Base-by-base conservation (phyloP, 768 basidiomycete species). In the Tricholoma furcatifolium region DNA sequence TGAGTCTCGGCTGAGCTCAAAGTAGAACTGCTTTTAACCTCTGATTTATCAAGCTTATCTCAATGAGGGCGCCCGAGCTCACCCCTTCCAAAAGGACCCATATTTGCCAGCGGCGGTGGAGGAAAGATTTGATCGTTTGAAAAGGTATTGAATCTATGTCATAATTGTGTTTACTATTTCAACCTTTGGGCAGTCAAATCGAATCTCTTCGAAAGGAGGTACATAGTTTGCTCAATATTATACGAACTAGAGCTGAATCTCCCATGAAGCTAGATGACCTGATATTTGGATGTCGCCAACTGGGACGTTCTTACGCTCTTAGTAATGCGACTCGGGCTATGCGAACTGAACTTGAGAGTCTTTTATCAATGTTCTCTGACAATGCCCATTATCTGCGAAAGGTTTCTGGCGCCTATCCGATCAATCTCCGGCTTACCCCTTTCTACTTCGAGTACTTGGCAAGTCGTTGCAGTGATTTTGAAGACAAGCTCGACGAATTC, bases 271-370 rank as follows among this genome's bases (percentile, higher is more conserved):
- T 56, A 7, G 50, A 45, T 23, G 11, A 11, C 8, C 51, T 56
- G 21, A 18, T 43, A 8, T 21, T 35, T 11, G 46, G 27, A 44
- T 52, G 51, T 23, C 38, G 39, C 6, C 39, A 45, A 24, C 50
- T 57, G n/a, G 55, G 56, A 21, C 30, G 51, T 20, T 57, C 56
- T 11, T 53, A 53, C 31, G 48, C 46, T 34, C 27, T 57, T 18
- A 53, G 53, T 32, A 8, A 49, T 15, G 47, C 56, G 3, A 43
- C 51, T 36, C 43, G 31, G 7, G 43, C 10, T 14, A 36, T 57
- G 9, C 39, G 34, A 17, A 15, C 21, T 15, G 35, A 34, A 11
- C 45, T 57, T n/a, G 30, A 30, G 6, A 6, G 15, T 10, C 6
- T 57, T 32, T 34, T 31, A 32, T 23, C 17, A 3, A 20, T 48